A percentile compares a stretch with the other conserved stretches of the same genome.
These are phyloP conservation scores for Eustoma russellianum DNA, from an alignment of 257 asterid species.

Conservation along the genomic window DNA sequence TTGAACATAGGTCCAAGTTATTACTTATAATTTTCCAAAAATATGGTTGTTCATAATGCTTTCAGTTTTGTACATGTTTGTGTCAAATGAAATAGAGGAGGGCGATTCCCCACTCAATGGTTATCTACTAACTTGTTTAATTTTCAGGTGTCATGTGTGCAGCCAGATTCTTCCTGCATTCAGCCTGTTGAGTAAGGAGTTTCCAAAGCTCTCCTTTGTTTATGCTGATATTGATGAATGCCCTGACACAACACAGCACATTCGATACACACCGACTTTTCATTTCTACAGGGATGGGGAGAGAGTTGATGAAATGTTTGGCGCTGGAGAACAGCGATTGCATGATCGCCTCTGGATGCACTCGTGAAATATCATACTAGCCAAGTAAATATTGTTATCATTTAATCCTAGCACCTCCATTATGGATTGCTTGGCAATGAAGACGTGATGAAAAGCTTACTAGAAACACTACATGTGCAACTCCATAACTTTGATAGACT, in stretches of 20 bases:
- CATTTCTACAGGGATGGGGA: constrained; percentile 84
- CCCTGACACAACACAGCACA: constrained; percentile 78
- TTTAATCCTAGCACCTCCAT: no score
- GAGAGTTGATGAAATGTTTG: constrained; percentile 90
- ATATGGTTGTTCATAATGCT: neutral
- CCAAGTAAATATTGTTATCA: no score
- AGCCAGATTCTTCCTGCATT: constrained; percentile 73
- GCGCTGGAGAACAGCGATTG: constrained; percentile 81
- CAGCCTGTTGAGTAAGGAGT: constrained; percentile 43
- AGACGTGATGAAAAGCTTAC: no score
- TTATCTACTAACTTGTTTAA: neutral
- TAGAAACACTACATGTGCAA: no score
- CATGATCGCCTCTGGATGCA: constrained; percentile 93
- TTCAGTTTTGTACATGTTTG: neutral
- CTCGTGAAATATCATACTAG: constrained; percentile 22
- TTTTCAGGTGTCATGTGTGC: constrained; percentile 73
- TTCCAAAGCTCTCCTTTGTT: constrained; percentile 59
- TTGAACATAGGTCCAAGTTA: no score
- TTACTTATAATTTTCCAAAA: neutral
- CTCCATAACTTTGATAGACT: no score
- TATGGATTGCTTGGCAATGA: no score
- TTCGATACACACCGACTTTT: constrained; percentile 76
- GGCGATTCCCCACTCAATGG: no score
- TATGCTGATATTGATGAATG: constrained; percentile 92
- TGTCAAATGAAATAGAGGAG: neutral